Percentiles rank a stretch among this genome's conserved stretches.
Conservation (phyloP, 805 yeast species). For the Pichia paraexigua region DNA sequence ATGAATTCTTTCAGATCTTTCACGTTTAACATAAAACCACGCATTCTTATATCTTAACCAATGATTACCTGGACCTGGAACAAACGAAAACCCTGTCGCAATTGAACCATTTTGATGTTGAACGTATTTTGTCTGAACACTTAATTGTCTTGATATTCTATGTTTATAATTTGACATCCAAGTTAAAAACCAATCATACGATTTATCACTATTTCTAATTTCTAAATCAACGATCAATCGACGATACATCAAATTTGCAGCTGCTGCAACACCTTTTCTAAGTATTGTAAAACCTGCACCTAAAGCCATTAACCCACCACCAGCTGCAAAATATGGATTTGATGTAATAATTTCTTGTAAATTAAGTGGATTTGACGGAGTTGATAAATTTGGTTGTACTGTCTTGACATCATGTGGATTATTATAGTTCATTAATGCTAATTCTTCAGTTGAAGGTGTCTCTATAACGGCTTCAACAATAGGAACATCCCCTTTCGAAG, state of each 20-base stretch:
- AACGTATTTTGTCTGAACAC: conserved; percentile 78
- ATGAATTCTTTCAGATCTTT: conserved; percentile 79
- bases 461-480: conserved; percentile 9
- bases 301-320: conserved; percentile 92
- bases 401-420: conserved; percentile 3
- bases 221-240: conserved; percentile 87
- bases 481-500: neutral
- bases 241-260: conserved; percentile 64
- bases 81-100: conserved; percentile 77
- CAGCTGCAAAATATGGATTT: conserved; percentile 97
- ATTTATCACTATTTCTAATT: conserved; percentile 86
- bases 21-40: conserved; percentile 80
- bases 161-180: conserved; percentile 88
- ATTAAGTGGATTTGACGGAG: neutral
- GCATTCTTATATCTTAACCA: conserved; percentile 80
- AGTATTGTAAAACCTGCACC: conserved; percentile 85
- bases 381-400: neutral
- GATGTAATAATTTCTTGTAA: conserved; percentile 33
- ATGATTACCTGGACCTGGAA: conserved; percentile 97
- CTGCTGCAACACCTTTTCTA: conserved; percentile 55
- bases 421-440: conserved; percentile 36
- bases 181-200: conserved; percentile 89
- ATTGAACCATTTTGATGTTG: conserved; percentile 94
- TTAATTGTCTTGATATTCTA: conserved; percentile 71
- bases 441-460: conserved; percentile 29